These are phyloP conservation scores for Colletotrichum zoysiae DNA, from an alignment of 2,329 filamentous ascomycete species.

Conservation along the genomic window DNA sequence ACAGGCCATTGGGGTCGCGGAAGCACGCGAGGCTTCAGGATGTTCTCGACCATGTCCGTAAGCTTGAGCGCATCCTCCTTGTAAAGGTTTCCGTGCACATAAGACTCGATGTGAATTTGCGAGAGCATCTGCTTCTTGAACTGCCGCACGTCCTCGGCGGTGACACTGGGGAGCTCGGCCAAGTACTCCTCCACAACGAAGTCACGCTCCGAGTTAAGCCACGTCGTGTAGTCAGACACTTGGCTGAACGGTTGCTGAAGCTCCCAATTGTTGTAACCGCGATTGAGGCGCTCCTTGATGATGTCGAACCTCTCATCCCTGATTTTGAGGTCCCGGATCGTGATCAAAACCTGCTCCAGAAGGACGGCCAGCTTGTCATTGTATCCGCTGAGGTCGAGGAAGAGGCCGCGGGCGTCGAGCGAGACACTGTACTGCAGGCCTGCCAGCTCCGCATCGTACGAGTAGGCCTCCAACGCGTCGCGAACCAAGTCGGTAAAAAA, in stretches of 20 bases:
- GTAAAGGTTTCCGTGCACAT: slow-evolving; percentile 93
- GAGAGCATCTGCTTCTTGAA: slow-evolving; percentile 86
- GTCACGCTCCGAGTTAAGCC: slow-evolving; percentile 81
- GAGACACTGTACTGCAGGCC: slow-evolving; percentile 87
- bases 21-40: slow-evolving; percentile 78
- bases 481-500: slow-evolving; percentile 88
- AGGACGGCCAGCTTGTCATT: slow-evolving; percentile 96
- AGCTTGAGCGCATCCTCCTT: slow-evolving; percentile 91
- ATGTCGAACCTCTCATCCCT: slow-evolving; percentile 91
- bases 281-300: slow-evolving; percentile 84
- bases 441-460: slow-evolving; percentile 94
- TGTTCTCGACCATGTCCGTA: slow-evolving; percentile 84
- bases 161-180: slow-evolving; percentile 80
- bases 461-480: slow-evolving; percentile 91
- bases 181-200: slow-evolving; percentile 85
- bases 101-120: slow-evolving; percentile 88
- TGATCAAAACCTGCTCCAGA: slow-evolving; percentile 87
- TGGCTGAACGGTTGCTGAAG: slow-evolving; percentile 91
- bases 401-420: slow-evolving; percentile 78
- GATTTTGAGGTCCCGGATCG: slow-evolving; percentile 86
- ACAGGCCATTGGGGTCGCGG: slow-evolving; percentile 85
- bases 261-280: slow-evolving; percentile 87
- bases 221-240: slow-evolving; percentile 84
- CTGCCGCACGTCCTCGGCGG: slow-evolving; percentile 77
- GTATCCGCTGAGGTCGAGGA: slow-evolving; percentile 87